phyloP scores from a whole-genome alignment of 23 red algal genomes.

The Gracilaria vermiculophylla region DNA sequence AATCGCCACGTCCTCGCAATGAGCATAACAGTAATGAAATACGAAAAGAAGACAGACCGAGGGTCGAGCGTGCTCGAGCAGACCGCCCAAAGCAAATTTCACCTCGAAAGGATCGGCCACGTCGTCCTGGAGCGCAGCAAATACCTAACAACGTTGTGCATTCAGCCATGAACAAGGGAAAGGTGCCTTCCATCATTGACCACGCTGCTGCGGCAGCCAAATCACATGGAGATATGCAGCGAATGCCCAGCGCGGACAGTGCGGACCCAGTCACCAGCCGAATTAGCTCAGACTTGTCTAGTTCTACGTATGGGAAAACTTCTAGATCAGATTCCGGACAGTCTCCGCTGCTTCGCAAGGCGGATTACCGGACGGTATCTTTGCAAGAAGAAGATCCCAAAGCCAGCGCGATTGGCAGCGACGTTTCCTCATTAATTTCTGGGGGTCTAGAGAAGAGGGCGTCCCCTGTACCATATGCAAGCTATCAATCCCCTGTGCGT shows the following conservation, averaged over 20 bases:
- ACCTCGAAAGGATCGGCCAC: constrained; percentile 24
- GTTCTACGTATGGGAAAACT: background rate
- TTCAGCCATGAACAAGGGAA: constrained; percentile 18
- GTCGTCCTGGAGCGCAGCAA: background rate
- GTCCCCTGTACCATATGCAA: constrained; percentile 34
- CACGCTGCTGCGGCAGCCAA: background rate
- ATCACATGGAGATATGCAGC: background rate
- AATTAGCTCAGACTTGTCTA: constrained; percentile 62
- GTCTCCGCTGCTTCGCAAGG: background rate
- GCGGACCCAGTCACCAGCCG: constrained; percentile 46
- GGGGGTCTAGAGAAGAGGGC: constrained; percentile 3
- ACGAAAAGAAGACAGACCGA: background rate
- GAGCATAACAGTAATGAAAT: background rate
- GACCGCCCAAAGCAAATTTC: constrained; percentile 12
- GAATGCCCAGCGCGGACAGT: constrained; percentile 43
- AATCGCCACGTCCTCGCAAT: background rate
- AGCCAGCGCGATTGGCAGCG: constrained; percentile 34
- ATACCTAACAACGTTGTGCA: background rate
- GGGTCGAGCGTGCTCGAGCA: background rate
- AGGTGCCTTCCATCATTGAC: constrained; percentile 13
- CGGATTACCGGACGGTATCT: background rate
- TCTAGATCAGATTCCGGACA: constrained; percentile 14
- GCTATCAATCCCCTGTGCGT: background rate
- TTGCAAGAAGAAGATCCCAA: constrained; percentile 16
- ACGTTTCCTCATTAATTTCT: constrained; percentile 56